Percentiles rank a stretch among this genome's conserved stretches.
These are phyloP conservation scores for Aspergillus piperis DNA, from an alignment of 2,329 filamentous ascomycete genomes.

Conservation along the genomic window DNA sequence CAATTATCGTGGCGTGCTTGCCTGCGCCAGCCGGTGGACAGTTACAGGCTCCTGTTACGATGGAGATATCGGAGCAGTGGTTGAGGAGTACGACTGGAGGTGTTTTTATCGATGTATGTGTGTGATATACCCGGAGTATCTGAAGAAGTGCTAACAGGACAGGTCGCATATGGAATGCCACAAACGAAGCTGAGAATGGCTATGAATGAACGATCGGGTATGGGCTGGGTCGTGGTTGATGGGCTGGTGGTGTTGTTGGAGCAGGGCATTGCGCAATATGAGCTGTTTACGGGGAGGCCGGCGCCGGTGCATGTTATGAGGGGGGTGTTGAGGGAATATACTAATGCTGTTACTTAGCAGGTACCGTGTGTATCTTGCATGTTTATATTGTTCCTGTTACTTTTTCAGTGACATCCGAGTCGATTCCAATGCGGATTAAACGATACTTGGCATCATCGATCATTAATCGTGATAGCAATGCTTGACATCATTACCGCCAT, in stretches of 20 bases:
- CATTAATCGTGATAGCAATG: no score
- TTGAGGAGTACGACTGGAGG: constrained; percentile 26
- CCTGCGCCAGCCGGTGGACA: background rate
- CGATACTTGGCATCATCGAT: no score
- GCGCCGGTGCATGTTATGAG: constrained; percentile 28
- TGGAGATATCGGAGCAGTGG: constrained; percentile 22
- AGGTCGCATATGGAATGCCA: constrained; percentile 22
- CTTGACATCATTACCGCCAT: no score
- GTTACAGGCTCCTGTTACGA: background rate
- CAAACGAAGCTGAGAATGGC: constrained; percentile 20
- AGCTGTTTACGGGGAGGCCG: constrained; percentile 26
- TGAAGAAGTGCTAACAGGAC: background rate
- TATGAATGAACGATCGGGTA: constrained; percentile 12
- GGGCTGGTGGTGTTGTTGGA: constrained; percentile 24
- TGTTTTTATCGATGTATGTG: constrained; percentile 26
- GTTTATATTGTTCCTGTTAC: no score
- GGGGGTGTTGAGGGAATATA: background rate
- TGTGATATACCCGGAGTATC: background rate
- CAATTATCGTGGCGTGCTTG: constrained; percentile 17
- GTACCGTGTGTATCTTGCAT: no score
- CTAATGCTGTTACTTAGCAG: background rate
- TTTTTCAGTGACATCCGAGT: no score
- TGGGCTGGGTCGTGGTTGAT: constrained; percentile 28
- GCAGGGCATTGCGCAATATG: constrained; percentile 29
- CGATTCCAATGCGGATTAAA: no score